Conservation (phyloP, 495 filamentous ascomycete species). For the Patellaria atrata region DNA sequence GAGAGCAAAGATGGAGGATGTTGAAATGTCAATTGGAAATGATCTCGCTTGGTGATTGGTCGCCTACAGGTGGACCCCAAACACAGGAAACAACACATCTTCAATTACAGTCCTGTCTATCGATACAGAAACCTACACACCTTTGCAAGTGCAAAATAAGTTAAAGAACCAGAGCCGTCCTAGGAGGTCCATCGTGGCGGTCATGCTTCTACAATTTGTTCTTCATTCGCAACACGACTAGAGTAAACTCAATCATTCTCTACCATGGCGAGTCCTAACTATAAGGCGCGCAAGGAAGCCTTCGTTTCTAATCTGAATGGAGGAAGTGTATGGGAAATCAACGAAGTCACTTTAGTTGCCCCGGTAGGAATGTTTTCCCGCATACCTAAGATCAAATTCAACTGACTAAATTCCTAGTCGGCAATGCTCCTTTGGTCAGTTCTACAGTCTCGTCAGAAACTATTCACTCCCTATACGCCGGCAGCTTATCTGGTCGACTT, state of each 20-base stretch:
- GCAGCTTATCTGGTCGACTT: conserved; percentile 64
- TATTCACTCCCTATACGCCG: conserved; percentile 63
- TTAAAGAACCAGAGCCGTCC: too few species aligned
- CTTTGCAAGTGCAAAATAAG: too few species aligned
- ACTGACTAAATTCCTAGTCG: conserved; percentile 36
- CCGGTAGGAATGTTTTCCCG: conserved; percentile 43
- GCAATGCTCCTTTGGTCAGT: conserved; percentile 78
- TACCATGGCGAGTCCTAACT: conserved; percentile 28
- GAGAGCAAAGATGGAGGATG: too few species aligned
- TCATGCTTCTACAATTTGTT: too few species aligned
- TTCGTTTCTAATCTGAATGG: conserved; percentile 91
- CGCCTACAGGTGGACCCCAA: too few species aligned
- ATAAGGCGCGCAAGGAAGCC: conserved; percentile 85
- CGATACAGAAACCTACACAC: too few species aligned
- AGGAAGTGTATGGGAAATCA: conserved; percentile 72
- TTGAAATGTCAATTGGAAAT: too few species aligned
- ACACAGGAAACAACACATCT: too few species aligned
- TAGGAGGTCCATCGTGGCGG: too few species aligned
- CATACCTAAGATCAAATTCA: conserved; percentile 1
- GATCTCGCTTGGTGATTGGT: too few species aligned
- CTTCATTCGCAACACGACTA: too few species aligned
- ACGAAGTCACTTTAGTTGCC: conserved; percentile 65
- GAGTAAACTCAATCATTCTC: neutral
- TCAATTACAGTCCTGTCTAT: too few species aligned
- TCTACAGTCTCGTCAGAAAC: conserved; percentile 70